Base-by-base conservation (phyloP, 2,329 filamentous ascomycete species). In the Stylonectria norvegica region DNA sequence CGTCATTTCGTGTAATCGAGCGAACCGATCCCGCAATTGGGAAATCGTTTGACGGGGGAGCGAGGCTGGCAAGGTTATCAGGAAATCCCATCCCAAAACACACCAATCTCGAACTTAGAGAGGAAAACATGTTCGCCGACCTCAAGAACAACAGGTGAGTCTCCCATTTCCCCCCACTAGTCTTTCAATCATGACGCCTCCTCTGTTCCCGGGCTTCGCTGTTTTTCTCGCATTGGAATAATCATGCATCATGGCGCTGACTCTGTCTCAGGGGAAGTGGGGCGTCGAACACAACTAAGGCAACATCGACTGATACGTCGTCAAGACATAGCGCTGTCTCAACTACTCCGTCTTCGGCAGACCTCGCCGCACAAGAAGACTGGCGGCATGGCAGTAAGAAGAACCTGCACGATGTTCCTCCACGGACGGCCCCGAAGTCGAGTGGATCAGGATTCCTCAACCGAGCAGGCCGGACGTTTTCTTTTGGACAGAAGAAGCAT, bases 281-380 rank as follows among this genome's bases (percentile, higher is more conserved):
- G 51, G 73, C 76, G 30, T 80, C 77, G 53, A 80, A 79, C 59
- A 79, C 74, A 25, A 81, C 77, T 43, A 78, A 80, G 61, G 75
- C 75, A 44, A 71, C 70, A 36, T 79, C 75, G 38, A 75, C 72
- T 49, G 78, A 81, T 60, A 76, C 75, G 52, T 81, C 77, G 22
- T 81, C 78, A 35, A 73, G 77, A 55, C 75, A 81, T 58, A 81
- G 78, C 60, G 78, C 78, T 61, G 73, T 70, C 37, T 81, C 78
- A n/a, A 81, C 78, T 25, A 69, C 78, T 23, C 76, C 78, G 10
- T 81, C 78, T 3, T 80, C 78, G 4, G 71, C 76, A 36, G 76
- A 68, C 34, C 47, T 62, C 22, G 50, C 48, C 27, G 48, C 51
- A 17, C 48, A 55, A 16, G 56, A 59, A 34, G 62, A 64, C 15